Conservation (phyloP, 2,329 filamentous ascomycete species). For the Aspergillus ochraceus region DNA sequence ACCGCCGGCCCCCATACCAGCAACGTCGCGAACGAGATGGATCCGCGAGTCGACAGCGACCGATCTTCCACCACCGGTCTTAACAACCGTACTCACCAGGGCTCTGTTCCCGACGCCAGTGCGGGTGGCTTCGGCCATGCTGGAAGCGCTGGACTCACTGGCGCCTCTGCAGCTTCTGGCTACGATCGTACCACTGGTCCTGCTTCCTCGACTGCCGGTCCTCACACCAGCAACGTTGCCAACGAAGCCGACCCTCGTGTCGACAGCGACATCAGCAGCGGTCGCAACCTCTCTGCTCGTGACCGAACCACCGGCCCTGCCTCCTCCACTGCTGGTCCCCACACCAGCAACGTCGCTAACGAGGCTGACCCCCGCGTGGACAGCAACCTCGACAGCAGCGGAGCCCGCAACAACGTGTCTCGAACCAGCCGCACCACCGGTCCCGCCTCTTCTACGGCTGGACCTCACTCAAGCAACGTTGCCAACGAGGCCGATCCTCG, state of each 20-base stretch:
- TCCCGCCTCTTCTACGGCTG: not conserved
- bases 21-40: not conserved
- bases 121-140: not conserved
- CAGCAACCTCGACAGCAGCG: not conserved
- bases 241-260: not conserved
- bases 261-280: not conserved
- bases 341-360: not conserved
- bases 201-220: not conserved
- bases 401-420: not conserved
- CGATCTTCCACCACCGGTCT: not conserved
- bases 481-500: not conserved
- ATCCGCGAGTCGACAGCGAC: not conserved
- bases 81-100: too few species aligned
- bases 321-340: not conserved
- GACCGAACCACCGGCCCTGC: not conserved
- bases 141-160: not conserved
- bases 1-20: not conserved
- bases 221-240: not conserved
- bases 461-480: not conserved
- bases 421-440: not conserved
- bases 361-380: not conserved
- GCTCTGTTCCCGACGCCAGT: too few species aligned
- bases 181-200: not conserved
- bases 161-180: too few species aligned
- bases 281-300: not conserved